phyloP scores from a whole-genome alignment of 176 grass and related monocot species.

The Chloris gayana region DNA sequence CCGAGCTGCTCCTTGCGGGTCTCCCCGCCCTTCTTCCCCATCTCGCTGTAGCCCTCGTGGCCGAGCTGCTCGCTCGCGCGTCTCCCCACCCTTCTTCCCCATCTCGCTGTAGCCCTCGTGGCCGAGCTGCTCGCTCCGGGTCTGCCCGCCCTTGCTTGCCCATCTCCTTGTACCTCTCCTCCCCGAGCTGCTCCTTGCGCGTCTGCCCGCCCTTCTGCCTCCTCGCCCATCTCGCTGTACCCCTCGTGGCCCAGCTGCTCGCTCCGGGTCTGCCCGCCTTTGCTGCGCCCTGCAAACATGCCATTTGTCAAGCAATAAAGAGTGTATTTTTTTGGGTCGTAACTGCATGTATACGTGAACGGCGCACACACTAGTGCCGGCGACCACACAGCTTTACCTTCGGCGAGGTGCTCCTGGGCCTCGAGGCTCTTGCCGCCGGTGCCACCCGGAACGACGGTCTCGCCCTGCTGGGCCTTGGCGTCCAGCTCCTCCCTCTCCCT shows the following conservation, averaged over 20 bases:
- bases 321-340: no score
- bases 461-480: conserved; percentile 42
- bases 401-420: conserved; percentile 68
- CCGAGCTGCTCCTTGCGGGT: conserved; percentile 13
- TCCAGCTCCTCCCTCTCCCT: conserved; percentile 50
- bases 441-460: conserved; percentile 71
- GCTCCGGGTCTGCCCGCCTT: conserved; percentile 54
- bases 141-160: conserved; percentile 2
- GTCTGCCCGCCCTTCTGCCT: conserved; percentile 60
- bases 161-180: conserved; percentile 12
- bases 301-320: no score
- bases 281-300: conserved; percentile 53
- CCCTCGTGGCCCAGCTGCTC: conserved; percentile 20
- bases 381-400: conserved; percentile 27
- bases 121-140: background rate
- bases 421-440: conserved; percentile 68
- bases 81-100: background rate
- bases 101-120: background rate
- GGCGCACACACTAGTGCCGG: no score
- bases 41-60: background rate
- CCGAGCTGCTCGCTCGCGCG: background rate
- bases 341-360: no score
- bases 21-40: background rate
- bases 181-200: conserved; percentile 23
- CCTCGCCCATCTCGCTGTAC: conserved; percentile 9